A percentile compares a stretch with the other conserved stretches of the same genome.
These are phyloP conservation scores for Arctium lappa DNA, from an alignment of 129 eudicot species.

Conservation along the genomic window DNA sequence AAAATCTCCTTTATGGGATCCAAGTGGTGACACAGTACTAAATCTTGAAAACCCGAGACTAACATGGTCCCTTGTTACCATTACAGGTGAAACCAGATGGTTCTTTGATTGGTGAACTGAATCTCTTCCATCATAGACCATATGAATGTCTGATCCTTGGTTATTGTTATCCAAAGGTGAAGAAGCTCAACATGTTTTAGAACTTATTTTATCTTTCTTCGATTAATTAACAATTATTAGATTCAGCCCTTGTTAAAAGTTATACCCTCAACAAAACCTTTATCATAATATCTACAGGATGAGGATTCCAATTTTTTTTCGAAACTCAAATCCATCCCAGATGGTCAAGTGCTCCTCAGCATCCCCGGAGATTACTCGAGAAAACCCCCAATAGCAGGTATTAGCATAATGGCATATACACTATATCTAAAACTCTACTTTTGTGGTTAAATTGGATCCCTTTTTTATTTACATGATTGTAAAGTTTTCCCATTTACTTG, in stretches of 20 bases:
- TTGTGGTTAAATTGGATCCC: neutral
- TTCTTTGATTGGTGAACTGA: conserved; percentile 74
- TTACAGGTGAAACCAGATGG: conserved; percentile 88
- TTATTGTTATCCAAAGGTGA: conserved; percentile 49
- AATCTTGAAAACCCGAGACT: neutral
- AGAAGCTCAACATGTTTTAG: conserved; percentile 5
- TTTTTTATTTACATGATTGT: neutral
- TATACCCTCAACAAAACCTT: neutral
- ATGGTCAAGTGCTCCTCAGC: conserved; percentile 66
- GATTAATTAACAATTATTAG: neutral
- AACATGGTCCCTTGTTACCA: neutral
- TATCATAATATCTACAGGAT: conserved; percentile 36
- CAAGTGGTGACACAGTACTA: neutral
- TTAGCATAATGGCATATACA: neutral
- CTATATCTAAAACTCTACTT: neutral
- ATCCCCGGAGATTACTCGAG: conserved; percentile 94
- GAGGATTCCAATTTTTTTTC: conserved; percentile 35
- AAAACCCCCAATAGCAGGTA: conserved; percentile 97
- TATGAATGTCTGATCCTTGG: conserved; percentile 93
- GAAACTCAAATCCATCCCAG: conserved; percentile 45
- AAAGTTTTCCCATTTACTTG: neutral
- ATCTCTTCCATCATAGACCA: conserved; percentile 94
- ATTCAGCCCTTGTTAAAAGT: neutral
- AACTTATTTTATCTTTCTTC: neutral
- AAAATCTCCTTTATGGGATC: neutral